Conservation (phyloP, 148 eudicot species). For the Rhododendron vialii region DNA sequence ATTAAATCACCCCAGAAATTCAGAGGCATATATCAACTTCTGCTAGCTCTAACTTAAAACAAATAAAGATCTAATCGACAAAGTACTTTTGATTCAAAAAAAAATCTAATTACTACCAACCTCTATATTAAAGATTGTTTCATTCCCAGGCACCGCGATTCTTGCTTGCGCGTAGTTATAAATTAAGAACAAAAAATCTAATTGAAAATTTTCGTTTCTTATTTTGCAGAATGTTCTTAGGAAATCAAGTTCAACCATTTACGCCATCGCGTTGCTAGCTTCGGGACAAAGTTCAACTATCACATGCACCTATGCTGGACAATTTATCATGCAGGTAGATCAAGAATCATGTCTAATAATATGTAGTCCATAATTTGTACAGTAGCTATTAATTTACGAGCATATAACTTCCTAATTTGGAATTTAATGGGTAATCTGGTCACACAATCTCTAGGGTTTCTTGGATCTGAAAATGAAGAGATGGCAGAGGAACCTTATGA, state of each 20-base stretch:
- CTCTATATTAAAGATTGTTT: too few species aligned
- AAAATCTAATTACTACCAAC: too few species aligned
- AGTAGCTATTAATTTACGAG: too few species aligned
- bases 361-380: background rate
- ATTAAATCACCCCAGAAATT: too few species aligned
- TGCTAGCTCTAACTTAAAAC: too few species aligned
- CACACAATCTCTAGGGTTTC: conserved; percentile 27
- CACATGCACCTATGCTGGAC: conserved; percentile 91
- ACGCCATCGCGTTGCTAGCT: conserved; percentile 70
- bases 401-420: background rate
- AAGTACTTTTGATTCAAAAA: too few species aligned
- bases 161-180: too few species aligned
- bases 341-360: background rate
- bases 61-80: too few species aligned
- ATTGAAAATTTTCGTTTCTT: background rate
- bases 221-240: conserved; percentile 57
- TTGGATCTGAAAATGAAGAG: conserved; percentile 33
- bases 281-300: conserved; percentile 89
- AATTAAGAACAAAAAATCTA: too few species aligned
- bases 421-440: background rate
- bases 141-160: too few species aligned
- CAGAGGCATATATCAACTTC: too few species aligned
- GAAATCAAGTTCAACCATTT: conserved; percentile 56
- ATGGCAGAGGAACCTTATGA: conserved; percentile 36
- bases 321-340: conserved; percentile 68